Percentiles rank a stretch among this genome's conserved stretches.
These are phyloP conservation scores for Fusarium luffae DNA, from an alignment of 2,329 filamentous ascomycete genomes.

Conservation along the genomic window DNA sequence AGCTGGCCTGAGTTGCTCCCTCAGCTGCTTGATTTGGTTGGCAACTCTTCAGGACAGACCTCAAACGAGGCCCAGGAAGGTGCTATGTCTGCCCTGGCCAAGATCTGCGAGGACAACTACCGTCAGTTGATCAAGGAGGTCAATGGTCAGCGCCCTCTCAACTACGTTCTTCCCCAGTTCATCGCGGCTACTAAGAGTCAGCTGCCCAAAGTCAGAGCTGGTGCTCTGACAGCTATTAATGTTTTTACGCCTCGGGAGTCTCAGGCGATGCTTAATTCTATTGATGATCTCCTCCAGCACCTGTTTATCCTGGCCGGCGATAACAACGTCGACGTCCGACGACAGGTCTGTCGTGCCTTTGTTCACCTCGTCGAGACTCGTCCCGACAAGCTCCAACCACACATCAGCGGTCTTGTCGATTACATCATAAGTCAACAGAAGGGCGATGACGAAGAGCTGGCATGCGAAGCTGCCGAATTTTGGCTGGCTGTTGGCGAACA, in stretches of 20 bases:
- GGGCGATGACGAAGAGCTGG: conserved; percentile 87
- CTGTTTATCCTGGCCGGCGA: conserved; percentile 87
- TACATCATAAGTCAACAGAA: conserved; percentile 93
- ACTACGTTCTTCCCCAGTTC: conserved; percentile 89
- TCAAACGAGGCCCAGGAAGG: conserved; percentile 84
- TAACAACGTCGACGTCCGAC: conserved; percentile 81
- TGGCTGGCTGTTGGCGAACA: conserved; percentile 96
- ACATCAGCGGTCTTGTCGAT: conserved; percentile 87
- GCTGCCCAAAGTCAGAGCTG: conserved; percentile 79
- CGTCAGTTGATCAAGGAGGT: conserved; percentile 88
- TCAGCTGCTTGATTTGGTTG: conserved; percentile 81
- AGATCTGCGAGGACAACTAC: conserved; percentile 97
- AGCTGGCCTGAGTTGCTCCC: conserved; percentile 92
- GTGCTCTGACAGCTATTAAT: conserved; percentile 87
- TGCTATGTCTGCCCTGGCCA: conserved; percentile 90
- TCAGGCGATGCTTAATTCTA: conserved; percentile 80
- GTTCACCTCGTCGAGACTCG: conserved; percentile 91
- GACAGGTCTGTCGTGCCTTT: conserved; percentile 93
- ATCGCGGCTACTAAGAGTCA: conserved; percentile 85
- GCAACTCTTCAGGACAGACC: conserved; percentile 75
- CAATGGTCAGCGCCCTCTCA: conserved; percentile 86
- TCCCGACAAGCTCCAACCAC: conserved; percentile 89
- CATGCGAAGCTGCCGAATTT: conserved; percentile 95
- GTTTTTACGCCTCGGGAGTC: conserved; percentile 89
- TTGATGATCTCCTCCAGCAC: conserved; percentile 84